phyloP scores from a whole-genome alignment of 345 rosid species.

The Arabidopsis thaliana region TAIR10.1 NC_003070.9:12474501-12475000 shows the following conservation, averaged over 20 bases:
- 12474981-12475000: no score
- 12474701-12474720: background rate
- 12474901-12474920: background rate
- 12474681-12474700: background rate
- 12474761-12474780: slow-evolving; percentile 2
- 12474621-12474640: slow-evolving; percentile 22
- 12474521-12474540: background rate
- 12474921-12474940: background rate
- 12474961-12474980: no score
- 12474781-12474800: slow-evolving; percentile 16
- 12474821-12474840: background rate
- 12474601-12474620: slow-evolving; percentile 19
- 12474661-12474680: background rate
- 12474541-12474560: slow-evolving; percentile 27
- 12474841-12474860: background rate
- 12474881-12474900: background rate
- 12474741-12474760: slow-evolving; percentile 13
- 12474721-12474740: background rate
- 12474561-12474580: background rate
- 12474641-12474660: slow-evolving; percentile 15
- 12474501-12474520: slow-evolving; percentile 25
- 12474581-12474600: slow-evolving; percentile 2
- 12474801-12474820: background rate
- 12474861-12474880: background rate
- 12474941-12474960: no score